phyloP scores from a whole-genome alignment of 78 protist genomes.

The Abeoforma whisleri region DNA sequence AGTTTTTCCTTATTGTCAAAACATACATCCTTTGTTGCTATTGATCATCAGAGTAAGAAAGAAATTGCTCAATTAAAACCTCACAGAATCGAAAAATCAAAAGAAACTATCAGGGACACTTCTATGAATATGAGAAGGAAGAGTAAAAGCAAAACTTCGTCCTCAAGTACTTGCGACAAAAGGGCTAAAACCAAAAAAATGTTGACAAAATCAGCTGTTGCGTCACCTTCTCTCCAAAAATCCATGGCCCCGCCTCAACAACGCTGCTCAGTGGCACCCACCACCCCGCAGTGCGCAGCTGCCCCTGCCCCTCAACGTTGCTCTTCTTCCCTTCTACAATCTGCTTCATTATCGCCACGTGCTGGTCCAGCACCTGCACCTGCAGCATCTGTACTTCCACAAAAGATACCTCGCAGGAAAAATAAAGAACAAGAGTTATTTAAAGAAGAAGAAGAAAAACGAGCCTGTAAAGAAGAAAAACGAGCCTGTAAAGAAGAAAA shows the following conservation, averaged over 20 bases:
- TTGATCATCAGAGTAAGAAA: conserved; percentile 35
- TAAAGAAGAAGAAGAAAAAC: neutral
- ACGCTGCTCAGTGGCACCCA: neutral
- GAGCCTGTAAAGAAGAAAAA: neutral
- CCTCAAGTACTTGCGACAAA: too few relatives aligned
- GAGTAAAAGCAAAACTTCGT: too few relatives aligned
- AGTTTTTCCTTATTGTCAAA: conserved; percentile 26
- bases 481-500: neutral
- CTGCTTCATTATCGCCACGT: too few relatives aligned
- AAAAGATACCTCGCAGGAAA: too few relatives aligned
- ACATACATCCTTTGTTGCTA: conserved; percentile 46
- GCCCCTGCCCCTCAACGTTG: too few relatives aligned
- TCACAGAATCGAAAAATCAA: neutral
- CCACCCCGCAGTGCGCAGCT: too few relatives aligned
- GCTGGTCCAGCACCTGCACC: neutral
- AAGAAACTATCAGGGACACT: neutral
- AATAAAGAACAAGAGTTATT: too few relatives aligned
- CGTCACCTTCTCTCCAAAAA: too few relatives aligned
- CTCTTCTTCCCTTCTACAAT: too few relatives aligned
- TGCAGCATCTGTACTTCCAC: neutral
- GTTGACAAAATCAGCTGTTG: neutral
- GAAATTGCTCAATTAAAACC: neutral
- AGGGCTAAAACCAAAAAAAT: too few relatives aligned
- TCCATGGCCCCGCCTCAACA: neutral
- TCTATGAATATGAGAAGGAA: neutral